Evolutionary conservation across 169 alveolate species (phyloP).

Genomic region (Theileria sp.): DNA sequence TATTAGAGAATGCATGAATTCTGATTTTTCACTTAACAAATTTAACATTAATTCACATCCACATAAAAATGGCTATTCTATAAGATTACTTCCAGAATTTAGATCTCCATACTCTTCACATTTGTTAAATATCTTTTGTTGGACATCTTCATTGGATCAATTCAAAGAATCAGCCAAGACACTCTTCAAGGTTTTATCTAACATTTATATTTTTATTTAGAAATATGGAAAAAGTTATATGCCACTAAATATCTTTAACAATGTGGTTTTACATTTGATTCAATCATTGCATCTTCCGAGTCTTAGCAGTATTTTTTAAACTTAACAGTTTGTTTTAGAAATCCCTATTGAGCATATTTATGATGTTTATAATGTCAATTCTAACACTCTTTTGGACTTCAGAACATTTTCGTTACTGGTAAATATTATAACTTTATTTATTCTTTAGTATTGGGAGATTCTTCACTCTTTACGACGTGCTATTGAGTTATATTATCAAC

Average conservation of each 20-base stretch:
- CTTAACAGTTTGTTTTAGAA: neutral
- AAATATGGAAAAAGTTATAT: slow-evolving; percentile 43
- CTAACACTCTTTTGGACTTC: slow-evolving; percentile 18
- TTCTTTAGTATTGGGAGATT: slow-evolving; percentile 55
- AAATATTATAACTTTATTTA: neutral
- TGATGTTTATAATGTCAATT: slow-evolving; percentile 17
- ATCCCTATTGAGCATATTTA: slow-evolving; percentile 25
- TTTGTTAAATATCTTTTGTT: slow-evolving; percentile 20
- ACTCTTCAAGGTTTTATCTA: slow-evolving; percentile 22
- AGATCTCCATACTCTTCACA: slow-evolving; percentile 18
- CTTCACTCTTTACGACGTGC: slow-evolving; percentile 22
- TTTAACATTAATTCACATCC: neutral
- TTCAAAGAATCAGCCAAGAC: slow-evolving; percentile 29
- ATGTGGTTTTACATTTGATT: slow-evolving; percentile 37
- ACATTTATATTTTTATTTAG: neutral
- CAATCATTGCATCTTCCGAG: slow-evolving; percentile 49
- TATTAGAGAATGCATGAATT: neutral
- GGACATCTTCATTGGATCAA: slow-evolving; percentile 17
- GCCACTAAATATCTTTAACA: slow-evolving; percentile 51
- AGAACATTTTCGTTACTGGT: slow-evolving; percentile 42
- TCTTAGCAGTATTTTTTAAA: slow-evolving; percentile 13
- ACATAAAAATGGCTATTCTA: neutral
- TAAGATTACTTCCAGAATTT: neutral
- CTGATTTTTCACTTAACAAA: neutral
- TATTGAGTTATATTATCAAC: slow-evolving; percentile 17